Percentiles rank a stretch among this genome's conserved stretches.
Evolutionary conservation across 1,284 basidiomycete genomes (phyloP).

Genomic region (Boletellus dicymbophilus): DNA sequence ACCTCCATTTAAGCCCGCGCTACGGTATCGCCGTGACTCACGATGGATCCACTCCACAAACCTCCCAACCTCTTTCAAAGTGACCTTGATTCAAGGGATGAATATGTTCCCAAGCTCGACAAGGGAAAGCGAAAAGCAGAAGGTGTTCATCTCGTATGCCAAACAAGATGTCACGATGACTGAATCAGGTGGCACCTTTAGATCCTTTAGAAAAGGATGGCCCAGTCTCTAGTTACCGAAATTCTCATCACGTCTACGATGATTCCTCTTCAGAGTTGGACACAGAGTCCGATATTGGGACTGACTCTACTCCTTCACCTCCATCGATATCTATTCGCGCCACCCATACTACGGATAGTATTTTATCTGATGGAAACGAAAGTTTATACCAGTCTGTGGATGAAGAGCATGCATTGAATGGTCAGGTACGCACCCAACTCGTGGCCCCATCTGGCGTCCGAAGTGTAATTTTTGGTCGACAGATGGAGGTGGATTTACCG

Average conservation of each 20-base stretch:
- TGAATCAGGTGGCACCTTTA: slow-evolving; percentile 1
- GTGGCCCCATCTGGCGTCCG: background rate
- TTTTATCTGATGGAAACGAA: slow-evolving; percentile 5
- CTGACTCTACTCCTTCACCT: slow-evolving; percentile 1
- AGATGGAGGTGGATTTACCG: slow-evolving; percentile 25
- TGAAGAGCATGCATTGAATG: slow-evolving; percentile 6
- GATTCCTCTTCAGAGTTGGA: slow-evolving; percentile 12
- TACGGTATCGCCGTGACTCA: background rate
- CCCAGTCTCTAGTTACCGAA: background rate
- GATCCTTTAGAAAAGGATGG: slow-evolving; percentile 7
- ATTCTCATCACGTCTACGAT: background rate
- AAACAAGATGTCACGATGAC: background rate
- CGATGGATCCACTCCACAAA: slow-evolving; percentile 11
- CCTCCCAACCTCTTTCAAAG: slow-evolving; percentile 19
- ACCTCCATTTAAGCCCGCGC: slow-evolving; percentile 4
- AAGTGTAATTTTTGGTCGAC: background rate
- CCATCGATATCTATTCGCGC: background rate
- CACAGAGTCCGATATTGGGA: background rate
- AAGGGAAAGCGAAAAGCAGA: slow-evolving; percentile 26
- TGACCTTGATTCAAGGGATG: background rate
- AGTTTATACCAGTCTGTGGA: slow-evolving; percentile 23
- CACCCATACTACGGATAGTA: background rate
- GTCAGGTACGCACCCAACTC: slow-evolving; percentile 10
- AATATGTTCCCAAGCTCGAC: slow-evolving; percentile 8
- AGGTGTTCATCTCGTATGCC: slow-evolving; percentile 11